Base-by-base conservation (phyloP, 768 basidiomycete genomes). In the Austroboletus festivus region DNA sequence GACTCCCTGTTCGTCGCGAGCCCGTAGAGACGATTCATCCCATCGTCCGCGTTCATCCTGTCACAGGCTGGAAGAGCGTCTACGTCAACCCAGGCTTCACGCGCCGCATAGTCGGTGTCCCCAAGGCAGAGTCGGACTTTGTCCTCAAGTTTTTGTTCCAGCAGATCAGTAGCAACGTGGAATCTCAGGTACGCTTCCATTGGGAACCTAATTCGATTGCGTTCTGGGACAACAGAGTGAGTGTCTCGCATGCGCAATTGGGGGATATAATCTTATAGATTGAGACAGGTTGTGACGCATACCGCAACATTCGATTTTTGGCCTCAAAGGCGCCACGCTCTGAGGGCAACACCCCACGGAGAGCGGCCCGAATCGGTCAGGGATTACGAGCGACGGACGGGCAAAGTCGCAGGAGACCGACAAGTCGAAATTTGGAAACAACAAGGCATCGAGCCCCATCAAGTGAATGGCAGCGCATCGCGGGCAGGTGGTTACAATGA, bases 41-140 rank as follows among this genome's bases (percentile, higher is more conserved):
- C 16, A 72, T 93, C 40, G 86, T 93, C 46, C 83, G 89, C 40
- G 87, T 91, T 11, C 85, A 92, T 63, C 89, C 91, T 18, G 83
- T 76, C 2, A 93, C 90, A 1, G 88, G 89, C 12, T 86, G 83
- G 81, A 91, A 92, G 76, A 82, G 80, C 50, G 69, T 93, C 52
- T 91, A 83, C 59, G 83, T 92, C 60, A 91, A 93, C 62, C 82
- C 85, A 30, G 85, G 89, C 15, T 93, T 93, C 70, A 89, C 87
- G 3, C 80, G 85, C 35, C 80, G 83, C 46, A 86, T 93, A 59
- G 68, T 88, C 49, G 88, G 83, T 40, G 73, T 91, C 11, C 86
- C 89, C 20, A 91, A 90, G 67, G 77, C 83, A 0, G 89, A 91
- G 63, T 86, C 85, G n/a, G 87, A 92, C 63, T 69, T 76, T 16